A percentile compares a stretch with the other conserved stretches of the same genome.
These are phyloP conservation scores for Trypanosoma conorhini DNA, from an alignment of 208 protist species.

Conservation along the genomic window DNA sequence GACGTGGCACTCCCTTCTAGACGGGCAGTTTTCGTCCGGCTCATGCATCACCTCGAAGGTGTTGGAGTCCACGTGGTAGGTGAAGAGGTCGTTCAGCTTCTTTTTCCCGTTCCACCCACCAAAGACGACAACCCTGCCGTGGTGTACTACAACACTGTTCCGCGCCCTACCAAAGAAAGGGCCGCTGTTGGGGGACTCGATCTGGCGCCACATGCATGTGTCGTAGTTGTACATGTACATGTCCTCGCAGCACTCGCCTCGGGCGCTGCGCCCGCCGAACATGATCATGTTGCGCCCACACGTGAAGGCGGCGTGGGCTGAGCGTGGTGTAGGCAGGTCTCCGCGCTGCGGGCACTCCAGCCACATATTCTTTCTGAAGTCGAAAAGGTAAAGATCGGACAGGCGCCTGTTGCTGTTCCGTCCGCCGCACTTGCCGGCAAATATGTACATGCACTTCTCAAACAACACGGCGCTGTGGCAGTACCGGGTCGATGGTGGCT, in stretches of 20 bases:
- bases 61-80: conserved; percentile 82
- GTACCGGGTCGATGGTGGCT: conserved; percentile 65
- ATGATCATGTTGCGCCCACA: conserved; percentile 86
- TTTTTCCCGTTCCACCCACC: conserved; percentile 89
- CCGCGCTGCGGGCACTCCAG: conserved; percentile 50
- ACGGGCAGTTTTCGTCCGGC: conserved; percentile 67
- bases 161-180: conserved; percentile 76
- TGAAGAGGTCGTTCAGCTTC: conserved; percentile 87
- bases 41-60: conserved; percentile 62
- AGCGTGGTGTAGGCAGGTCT: conserved; percentile 53
- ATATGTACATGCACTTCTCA: conserved; percentile 81
- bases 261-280: conserved; percentile 79
- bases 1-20: conserved; percentile 83
- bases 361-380: conserved; percentile 51
- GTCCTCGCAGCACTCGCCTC: conserved; percentile 84
- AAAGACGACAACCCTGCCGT: conserved; percentile 83
- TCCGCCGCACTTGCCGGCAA: conserved; percentile 89
- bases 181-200: conserved; percentile 33
- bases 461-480: conserved; percentile 86
- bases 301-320: conserved; percentile 86
- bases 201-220: conserved; percentile 66
- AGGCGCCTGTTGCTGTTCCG: conserved; percentile 88
- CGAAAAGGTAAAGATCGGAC: conserved; percentile 57
- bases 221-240: conserved; percentile 85
- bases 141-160: conserved; percentile 84